These are phyloP conservation scores for Pleodorina starrii DNA, from an alignment of 139 green algal genomes.

Conservation along the genomic window DNA sequence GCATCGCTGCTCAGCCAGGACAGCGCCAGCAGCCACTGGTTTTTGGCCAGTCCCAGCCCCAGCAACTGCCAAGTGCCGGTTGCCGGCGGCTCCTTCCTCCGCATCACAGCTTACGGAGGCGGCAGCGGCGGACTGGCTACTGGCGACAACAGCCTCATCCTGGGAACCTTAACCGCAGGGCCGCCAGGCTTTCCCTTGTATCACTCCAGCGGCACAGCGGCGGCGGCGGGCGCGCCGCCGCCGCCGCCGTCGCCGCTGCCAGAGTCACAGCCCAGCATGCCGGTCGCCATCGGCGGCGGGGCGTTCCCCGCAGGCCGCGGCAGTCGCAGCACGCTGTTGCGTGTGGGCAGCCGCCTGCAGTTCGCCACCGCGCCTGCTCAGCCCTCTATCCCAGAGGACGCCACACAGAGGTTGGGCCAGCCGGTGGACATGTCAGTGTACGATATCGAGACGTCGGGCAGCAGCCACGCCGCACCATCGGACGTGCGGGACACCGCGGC, in stretches of 20 bases:
- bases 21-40: neutral
- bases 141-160: neutral
- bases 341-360: constrained; percentile 13
- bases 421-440: neutral
- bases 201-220: no score
- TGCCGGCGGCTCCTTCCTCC: no score
- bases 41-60: constrained; percentile 2
- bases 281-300: neutral
- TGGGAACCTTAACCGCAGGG: no score
- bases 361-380: neutral
- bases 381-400: constrained; percentile 29
- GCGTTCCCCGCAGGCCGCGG: neutral
- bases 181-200: no score
- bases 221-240: no score
- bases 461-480: neutral
- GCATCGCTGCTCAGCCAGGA: neutral
- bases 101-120: no score
- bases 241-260: no score
- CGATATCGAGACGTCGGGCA: no score
- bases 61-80: no score
- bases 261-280: neutral
- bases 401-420: neutral
- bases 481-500: neutral
- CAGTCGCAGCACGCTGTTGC: neutral
- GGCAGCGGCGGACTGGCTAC: no score